Evolutionary conservation across 768 basidiomycete genomes (phyloP).

Genomic region (Gymnopilus junonius): DNA sequence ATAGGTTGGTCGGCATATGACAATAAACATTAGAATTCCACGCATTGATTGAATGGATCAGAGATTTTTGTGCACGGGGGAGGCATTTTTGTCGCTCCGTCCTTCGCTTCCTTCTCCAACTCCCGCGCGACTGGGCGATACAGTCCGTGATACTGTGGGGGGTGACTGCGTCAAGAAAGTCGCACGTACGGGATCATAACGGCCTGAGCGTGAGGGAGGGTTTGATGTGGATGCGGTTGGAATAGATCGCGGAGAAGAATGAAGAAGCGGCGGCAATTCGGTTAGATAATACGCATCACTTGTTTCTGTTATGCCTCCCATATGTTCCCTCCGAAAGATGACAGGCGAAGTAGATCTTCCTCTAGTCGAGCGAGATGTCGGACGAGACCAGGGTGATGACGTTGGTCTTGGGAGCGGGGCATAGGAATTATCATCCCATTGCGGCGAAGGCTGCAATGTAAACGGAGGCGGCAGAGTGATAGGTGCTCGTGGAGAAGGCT

Average conservation of each 20-base stretch:
- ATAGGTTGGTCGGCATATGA: conserved; percentile 19
- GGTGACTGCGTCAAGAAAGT: conserved; percentile 42
- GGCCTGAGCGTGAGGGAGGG: conserved; percentile 40
- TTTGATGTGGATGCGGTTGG: conserved; percentile 26
- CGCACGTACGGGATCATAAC: conserved; percentile 58
- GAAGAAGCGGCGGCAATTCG: conserved; percentile 23
- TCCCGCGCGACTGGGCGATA: conserved; percentile 20
- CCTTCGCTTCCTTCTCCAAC: conserved; percentile 24
- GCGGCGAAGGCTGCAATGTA: conserved; percentile 68
- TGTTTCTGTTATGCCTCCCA: conserved; percentile 13
- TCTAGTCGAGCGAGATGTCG: conserved; percentile 31
- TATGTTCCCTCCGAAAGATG: conserved; percentile 20
- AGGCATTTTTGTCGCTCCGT: conserved; percentile 22
- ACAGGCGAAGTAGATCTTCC: conserved; percentile 32
- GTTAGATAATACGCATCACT: conserved; percentile 24
- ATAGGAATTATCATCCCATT: conserved; percentile 59
- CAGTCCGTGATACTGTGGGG: conserved; percentile 21
- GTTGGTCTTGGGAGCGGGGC: conserved; percentile 39
- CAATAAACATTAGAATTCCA: conserved; percentile 22
- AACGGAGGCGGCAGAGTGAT: conserved; percentile 57
- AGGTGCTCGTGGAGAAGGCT: conserved; percentile 28
- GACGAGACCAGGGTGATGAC: conserved; percentile 41
- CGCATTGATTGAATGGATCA: conserved; percentile 5
- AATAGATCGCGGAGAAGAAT: conserved; percentile 24
- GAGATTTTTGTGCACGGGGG: conserved; percentile 23